Percentiles rank a stretch among this genome's conserved stretches.
phyloP scores from a whole-genome alignment of 192 early-diverging fungal genomes.

The Mortierella claussenii region DNA sequence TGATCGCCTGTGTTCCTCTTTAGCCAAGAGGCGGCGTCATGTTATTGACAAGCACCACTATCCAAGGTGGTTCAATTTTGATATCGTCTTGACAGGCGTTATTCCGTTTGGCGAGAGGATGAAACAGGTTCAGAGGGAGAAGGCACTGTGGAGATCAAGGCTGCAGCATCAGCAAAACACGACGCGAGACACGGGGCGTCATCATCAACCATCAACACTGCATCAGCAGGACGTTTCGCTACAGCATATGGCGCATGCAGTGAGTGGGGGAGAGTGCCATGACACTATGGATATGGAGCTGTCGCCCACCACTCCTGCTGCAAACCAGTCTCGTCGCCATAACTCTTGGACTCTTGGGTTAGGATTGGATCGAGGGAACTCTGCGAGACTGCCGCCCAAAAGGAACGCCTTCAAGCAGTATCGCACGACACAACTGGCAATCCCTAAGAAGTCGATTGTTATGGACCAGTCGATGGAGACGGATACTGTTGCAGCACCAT shows the following conservation, averaged over 20 bases:
- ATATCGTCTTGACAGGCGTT: slow-evolving; percentile 53
- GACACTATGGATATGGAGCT: slow-evolving; percentile 23
- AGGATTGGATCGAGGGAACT: not conserved
- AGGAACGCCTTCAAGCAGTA: slow-evolving; percentile 23
- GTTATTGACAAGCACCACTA: slow-evolving; percentile 66
- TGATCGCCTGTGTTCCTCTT: slow-evolving; percentile 43
- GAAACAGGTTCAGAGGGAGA: slow-evolving; percentile 14
- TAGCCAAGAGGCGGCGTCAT: slow-evolving; percentile 56
- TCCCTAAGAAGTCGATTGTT: not conserved
- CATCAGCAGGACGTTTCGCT: not conserved
- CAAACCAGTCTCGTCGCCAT: not conserved
- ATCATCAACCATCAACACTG: not conserved
- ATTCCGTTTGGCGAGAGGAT: slow-evolving; percentile 39
- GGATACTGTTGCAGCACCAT: not conserved
- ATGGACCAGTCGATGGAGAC: slow-evolving; percentile 13
- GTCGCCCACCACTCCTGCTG: not conserved
- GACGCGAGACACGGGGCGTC: not conserved
- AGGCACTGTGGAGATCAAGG: slow-evolving; percentile 13
- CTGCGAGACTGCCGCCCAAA: not conserved
- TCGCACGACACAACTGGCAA: not conserved
- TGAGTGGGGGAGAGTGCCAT: not conserved
- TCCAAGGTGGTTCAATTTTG: slow-evolving; percentile 62
- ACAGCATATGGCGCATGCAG: not conserved
- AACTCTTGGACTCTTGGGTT: not conserved
- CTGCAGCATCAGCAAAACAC: slow-evolving; percentile 6